A percentile compares a stretch with the other conserved stretches of the same genome.
phyloP scores from a whole-genome alignment of 78 protist genomes.

The Planoprotostelium fungivorum region DNA sequence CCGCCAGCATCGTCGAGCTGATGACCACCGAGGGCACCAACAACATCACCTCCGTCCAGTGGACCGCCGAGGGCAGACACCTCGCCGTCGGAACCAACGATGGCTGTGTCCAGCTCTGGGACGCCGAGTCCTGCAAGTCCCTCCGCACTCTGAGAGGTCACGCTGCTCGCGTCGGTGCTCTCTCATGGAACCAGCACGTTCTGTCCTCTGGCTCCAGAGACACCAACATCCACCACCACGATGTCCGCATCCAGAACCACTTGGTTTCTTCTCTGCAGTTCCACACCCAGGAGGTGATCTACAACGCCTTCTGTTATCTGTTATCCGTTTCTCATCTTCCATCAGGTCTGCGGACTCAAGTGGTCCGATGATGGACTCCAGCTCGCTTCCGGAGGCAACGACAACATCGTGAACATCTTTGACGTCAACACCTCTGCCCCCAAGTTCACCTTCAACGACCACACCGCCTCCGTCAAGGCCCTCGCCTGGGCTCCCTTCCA shows the following conservation, averaged over 20 bases:
- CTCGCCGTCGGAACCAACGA: conserved; percentile 95
- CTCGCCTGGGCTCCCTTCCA: conserved; percentile 99
- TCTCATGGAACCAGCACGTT: conserved; percentile 95
- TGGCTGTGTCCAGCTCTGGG: conserved; percentile 89
- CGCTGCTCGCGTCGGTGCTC: conserved; percentile 87
- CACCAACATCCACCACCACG: conserved; percentile 83
- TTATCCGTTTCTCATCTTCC: not conserved
- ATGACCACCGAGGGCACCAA: conserved; percentile 36
- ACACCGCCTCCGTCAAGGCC: conserved; percentile 95
- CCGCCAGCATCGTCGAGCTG: conserved; percentile 78
- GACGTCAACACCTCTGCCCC: conserved; percentile 48
- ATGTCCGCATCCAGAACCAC: conserved; percentile 89
- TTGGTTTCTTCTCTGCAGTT: conserved; percentile 25
- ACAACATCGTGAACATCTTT: conserved; percentile 96
- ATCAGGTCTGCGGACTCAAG: conserved; percentile 95
- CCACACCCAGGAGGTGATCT: conserved; percentile 62
- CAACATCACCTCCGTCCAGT: conserved; percentile 84
- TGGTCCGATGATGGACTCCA: conserved; percentile 94
- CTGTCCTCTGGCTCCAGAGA: conserved; percentile 90
- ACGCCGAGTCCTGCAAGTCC: conserved; percentile 51
- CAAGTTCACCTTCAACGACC: conserved; percentile 51
- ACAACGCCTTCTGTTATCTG: not conserved
- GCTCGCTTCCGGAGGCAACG: conserved; percentile 99
- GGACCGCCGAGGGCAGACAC: conserved; percentile 73
- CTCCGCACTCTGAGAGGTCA: conserved; percentile 94